These are phyloP conservation scores for Trametes cubensis DNA, from an alignment of 768 basidiomycete species.

Conservation along the genomic window DNA sequence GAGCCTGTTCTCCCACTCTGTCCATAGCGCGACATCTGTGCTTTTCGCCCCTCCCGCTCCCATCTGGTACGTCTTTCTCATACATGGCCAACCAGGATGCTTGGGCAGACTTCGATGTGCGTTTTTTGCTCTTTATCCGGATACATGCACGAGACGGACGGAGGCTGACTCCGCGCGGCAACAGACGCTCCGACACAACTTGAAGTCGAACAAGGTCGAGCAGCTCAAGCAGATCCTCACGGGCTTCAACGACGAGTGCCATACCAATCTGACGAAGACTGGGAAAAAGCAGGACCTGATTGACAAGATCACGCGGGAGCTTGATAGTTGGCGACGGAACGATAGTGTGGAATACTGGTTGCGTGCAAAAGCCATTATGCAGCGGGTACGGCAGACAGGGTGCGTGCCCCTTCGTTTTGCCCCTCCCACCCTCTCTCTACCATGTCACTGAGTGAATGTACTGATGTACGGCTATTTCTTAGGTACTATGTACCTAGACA, in stretches of 20 bases:
- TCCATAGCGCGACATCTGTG: conserved; percentile 12
- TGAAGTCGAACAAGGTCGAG: conserved; percentile 83
- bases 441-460: neutral
- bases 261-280: conserved; percentile 65
- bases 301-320: conserved; percentile 62
- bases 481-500: conserved; percentile 21
- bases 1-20: conserved; percentile 15
- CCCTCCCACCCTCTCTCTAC: neutral
- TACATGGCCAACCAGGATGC: conserved; percentile 62
- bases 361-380: conserved; percentile 66
- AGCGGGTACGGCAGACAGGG: conserved; percentile 70
- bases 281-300: conserved; percentile 90
- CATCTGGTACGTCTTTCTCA: conserved; percentile 14
- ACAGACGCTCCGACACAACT: conserved; percentile 68
- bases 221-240: conserved; percentile 79
- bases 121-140: conserved; percentile 29
- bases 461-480: neutral
- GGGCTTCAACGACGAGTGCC: conserved; percentile 80
- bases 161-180: conserved; percentile 22
- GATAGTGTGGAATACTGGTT: conserved; percentile 67
- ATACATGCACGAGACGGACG: neutral
- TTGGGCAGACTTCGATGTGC: conserved; percentile 78
- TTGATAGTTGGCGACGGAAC: conserved; percentile 62
- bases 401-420: conserved; percentile 46
- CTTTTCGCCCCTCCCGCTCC: neutral